Percentiles rank a stretch among this genome's conserved stretches.
phyloP scores from a whole-genome alignment of 768 basidiomycete genomes.

The Daedalea quercina region DNA sequence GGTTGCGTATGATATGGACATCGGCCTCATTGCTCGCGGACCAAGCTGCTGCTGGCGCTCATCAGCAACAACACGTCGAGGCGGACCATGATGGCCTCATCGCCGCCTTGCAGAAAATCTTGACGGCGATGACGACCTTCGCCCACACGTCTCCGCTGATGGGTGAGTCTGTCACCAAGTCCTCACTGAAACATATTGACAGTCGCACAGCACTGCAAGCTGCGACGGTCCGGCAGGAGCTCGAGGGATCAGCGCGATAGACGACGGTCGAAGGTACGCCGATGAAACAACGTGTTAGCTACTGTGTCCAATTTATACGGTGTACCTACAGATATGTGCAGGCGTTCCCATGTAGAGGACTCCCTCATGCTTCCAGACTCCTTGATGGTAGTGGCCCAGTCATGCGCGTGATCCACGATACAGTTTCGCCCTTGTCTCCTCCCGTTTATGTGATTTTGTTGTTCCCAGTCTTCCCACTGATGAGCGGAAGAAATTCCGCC shows the following conservation, averaged over 20 bases:
- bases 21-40: background rate
- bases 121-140: constrained; percentile 15
- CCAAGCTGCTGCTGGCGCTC: constrained; percentile 5
- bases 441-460: no score
- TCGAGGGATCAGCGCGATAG: background rate
- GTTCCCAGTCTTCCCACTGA: no score
- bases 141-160: constrained; percentile 14
- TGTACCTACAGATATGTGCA: background rate
- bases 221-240: constrained; percentile 1
- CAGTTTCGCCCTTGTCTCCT: no score
- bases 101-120: constrained; percentile 9
- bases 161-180: constrained; percentile 6
- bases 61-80: constrained; percentile 4
- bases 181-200: background rate
- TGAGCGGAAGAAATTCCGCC: no score
- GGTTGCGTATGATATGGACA: constrained; percentile 5
- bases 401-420: no score
- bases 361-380: no score
- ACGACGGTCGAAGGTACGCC: background rate
- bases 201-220: background rate
- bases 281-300: background rate
- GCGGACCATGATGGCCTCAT: constrained; percentile 1
- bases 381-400: no score
- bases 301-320: background rate
- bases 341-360: background rate